Base-by-base conservation (phyloP, 1,284 basidiomycete species). In the Naganishia albida region DNA sequence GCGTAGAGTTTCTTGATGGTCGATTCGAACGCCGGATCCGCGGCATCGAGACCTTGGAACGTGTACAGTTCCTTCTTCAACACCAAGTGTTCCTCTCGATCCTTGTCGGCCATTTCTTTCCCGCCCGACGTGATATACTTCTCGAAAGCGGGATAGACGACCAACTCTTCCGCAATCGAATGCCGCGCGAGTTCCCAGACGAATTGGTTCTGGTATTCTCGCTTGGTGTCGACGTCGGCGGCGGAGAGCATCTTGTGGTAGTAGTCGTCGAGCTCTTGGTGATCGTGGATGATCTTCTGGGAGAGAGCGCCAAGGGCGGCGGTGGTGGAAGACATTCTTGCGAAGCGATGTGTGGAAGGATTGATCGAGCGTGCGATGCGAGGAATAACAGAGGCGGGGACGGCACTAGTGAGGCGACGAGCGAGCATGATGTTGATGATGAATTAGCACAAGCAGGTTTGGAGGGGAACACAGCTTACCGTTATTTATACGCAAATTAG, bases 71-170 rank as follows among this genome's bases (percentile, higher is more conserved):
- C 68, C 85, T 85, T 75, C 70, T 63, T 46, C 59, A 72, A 69
- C 62, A 70, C 65, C 16, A 83, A 81, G 70, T 87, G 86, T n/a
- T 87, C 85, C 13, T 73, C 78, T 8, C 86, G 79, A 71, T 88
- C 86, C 40, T 84, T 75, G 68, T 87, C 81, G 0, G 86, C 83
- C 34, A 87, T 81, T 62, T 82, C 69, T 63, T 76, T 75, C 0
- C 86, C 86, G 68, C 83, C 74, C 1, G 77, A 74, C 3, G 34
- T 18, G 57, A 87, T 80, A 67, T 84, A 78, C 69, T 84, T 80
- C 74, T 88, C 85, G 82, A 88, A 84, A 57, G 87, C 80, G 6
- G 86, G 86, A 70, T 88, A 71, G n/a, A 71, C 83, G 23, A 88
- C 81, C 53, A 87, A 82, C 73, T 88, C 86, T 72, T 87, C 86